phyloP scores from a whole-genome alignment of 2,329 filamentous ascomycete species.

The Biscogniauxia sp. region DNA sequence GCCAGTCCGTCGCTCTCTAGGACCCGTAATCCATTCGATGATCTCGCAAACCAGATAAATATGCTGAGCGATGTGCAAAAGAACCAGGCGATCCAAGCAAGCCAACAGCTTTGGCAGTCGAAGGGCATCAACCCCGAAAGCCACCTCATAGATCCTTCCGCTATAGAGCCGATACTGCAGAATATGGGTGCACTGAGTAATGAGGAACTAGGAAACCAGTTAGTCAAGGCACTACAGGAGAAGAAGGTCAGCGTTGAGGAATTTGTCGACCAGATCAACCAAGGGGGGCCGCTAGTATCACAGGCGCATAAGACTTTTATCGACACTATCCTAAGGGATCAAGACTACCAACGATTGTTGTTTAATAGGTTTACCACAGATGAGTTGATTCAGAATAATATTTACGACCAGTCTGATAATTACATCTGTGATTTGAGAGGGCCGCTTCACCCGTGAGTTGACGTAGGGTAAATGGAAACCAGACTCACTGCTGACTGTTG shows the following conservation, averaged over 20 bases:
- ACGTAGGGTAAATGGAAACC: background rate
- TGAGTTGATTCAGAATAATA: slow-evolving; percentile 22
- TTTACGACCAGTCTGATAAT: slow-evolving; percentile 19
- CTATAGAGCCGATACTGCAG: slow-evolving; percentile 16
- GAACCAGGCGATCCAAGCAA: slow-evolving; percentile 1
- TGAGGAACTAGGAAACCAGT: slow-evolving; percentile 4
- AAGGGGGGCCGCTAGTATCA: background rate
- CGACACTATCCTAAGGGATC: slow-evolving; percentile 19
- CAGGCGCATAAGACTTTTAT: slow-evolving; percentile 19
- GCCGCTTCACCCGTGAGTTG: slow-evolving; percentile 24
- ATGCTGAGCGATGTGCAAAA: slow-evolving; percentile 12
- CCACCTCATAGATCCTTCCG: slow-evolving; percentile 14
- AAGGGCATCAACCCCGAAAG: background rate
- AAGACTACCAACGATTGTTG: slow-evolving; percentile 27
- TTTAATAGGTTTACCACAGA: slow-evolving; percentile 26
- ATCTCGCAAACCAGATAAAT: slow-evolving; percentile 19
- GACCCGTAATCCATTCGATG: slow-evolving; percentile 20
- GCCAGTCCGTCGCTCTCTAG: slow-evolving; percentile 24
- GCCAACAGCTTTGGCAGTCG: background rate
- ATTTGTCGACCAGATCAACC: slow-evolving; percentile 8
- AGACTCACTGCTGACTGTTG: slow-evolving; percentile 1
- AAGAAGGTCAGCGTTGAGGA: slow-evolving; percentile 15
- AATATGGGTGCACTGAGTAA: slow-evolving; percentile 7
- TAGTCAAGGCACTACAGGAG: background rate
- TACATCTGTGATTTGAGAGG: slow-evolving; percentile 14